Evolutionary conservation across 176 grass and related monocot species (phyloP).

Genomic region (Stipa capillata): DNA sequence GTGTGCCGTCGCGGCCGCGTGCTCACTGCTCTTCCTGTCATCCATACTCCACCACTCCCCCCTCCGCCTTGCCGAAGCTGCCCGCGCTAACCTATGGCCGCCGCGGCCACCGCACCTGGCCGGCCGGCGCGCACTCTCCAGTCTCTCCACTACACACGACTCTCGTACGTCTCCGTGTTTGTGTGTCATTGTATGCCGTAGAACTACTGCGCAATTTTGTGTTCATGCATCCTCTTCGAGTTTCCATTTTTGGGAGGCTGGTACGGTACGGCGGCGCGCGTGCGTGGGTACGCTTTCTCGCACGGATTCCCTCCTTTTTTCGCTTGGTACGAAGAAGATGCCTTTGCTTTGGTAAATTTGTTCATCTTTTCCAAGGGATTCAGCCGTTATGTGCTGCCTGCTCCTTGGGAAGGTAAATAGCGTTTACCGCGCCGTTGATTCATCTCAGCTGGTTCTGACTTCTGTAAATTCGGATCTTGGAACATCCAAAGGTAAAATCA

Average conservation of each 20-base stretch:
- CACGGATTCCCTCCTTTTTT: conserved; percentile 35
- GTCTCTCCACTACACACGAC: neutral
- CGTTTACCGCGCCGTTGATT: neutral
- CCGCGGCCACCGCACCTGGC: conserved; percentile 11
- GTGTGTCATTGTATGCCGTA: conserved; percentile 20
- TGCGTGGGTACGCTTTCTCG: neutral
- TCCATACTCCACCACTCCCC: neutral
- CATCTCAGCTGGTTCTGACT: neutral
- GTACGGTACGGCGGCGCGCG: conserved; percentile 22
- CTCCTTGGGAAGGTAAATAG: conserved; percentile 17
- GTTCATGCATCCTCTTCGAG: neutral
- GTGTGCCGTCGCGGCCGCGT: conserved; percentile 61
- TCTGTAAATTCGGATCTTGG: neutral
- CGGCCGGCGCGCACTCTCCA: no score
- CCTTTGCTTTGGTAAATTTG: neutral
- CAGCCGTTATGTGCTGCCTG: neutral
- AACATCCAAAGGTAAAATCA: neutral
- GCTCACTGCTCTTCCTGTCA: conserved; percentile 65
- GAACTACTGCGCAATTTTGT: neutral
- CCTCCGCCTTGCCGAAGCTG: neutral
- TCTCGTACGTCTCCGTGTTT: neutral
- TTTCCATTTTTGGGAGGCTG: conserved; percentile 24
- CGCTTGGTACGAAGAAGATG: conserved; percentile 1
- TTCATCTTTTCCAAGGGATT: conserved; percentile 27
- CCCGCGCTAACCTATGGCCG: neutral